Conservation (phyloP, 2,329 filamentous ascomycete species). For the Aspergillus hiratsukae region DNA sequence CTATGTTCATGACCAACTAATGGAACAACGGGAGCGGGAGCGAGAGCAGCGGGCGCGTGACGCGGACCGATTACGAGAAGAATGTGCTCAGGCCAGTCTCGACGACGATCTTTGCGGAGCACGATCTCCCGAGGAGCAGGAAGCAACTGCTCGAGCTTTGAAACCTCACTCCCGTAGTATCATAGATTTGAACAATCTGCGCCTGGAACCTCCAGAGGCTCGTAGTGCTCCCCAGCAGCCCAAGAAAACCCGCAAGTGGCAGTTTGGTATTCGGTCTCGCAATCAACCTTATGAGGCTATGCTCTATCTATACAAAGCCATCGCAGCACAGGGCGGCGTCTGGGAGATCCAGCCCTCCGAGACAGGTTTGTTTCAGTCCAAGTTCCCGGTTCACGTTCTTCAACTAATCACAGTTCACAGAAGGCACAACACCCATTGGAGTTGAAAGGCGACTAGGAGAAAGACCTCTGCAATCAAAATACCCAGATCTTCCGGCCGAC, state of each 20-base stretch:
- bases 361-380: slow-evolving; percentile 26
- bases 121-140: slow-evolving; percentile 63
- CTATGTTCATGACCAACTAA: slow-evolving; percentile 83
- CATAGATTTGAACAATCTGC: slow-evolving; percentile 60
- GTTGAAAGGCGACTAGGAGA: slow-evolving; percentile 33
- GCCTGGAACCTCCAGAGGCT: slow-evolving; percentile 52
- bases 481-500: slow-evolving; percentile 47
- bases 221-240: slow-evolving; percentile 42
- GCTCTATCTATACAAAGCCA: slow-evolving; percentile 88
- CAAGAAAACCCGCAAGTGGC: slow-evolving; percentile 80
- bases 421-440: slow-evolving; percentile 33
- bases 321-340: slow-evolving; percentile 80
- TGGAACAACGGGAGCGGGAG: slow-evolving; percentile 55
- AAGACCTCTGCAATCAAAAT: slow-evolving; percentile 40
- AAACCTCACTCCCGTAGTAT: slow-evolving; percentile 78
- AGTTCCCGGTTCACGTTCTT: not conserved
- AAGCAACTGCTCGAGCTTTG: slow-evolving; percentile 72
- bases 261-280: slow-evolving; percentile 92
- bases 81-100: slow-evolving; percentile 20
- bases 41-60: slow-evolving; percentile 26
- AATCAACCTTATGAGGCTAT: slow-evolving; percentile 94
- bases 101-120: slow-evolving; percentile 19
- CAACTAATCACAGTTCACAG: slow-evolving; percentile 9
- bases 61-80: slow-evolving; percentile 42
- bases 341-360: slow-evolving; percentile 62